phyloP scores from a whole-genome alignment of 306 rosid species.

The Quercus robur region DNA sequence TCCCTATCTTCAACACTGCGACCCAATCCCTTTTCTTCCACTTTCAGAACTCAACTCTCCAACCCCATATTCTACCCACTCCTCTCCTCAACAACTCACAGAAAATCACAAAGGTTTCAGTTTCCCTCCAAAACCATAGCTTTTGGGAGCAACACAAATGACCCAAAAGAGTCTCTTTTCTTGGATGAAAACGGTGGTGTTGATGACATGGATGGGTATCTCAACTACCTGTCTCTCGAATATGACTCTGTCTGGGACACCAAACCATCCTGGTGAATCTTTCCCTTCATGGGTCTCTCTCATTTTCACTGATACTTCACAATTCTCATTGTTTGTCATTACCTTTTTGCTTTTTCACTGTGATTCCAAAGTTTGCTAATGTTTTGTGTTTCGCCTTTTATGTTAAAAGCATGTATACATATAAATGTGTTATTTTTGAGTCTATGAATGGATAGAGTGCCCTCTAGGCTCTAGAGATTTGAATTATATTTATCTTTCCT shows the following conservation, averaged over 20 bases:
- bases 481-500: not conserved
- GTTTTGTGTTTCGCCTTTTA: not conserved
- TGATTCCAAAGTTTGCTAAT: not conserved
- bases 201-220: conserved; percentile 85
- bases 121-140: conserved; percentile 16
- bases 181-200: conserved; percentile 61
- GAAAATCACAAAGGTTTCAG: not conserved
- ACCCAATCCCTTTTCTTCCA: conserved; percentile 11
- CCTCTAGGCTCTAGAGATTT: not conserved
- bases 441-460: not conserved
- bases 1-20: conserved; percentile 17
- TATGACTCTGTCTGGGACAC: conserved; percentile 98
- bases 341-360: not conserved
- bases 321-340: not conserved
- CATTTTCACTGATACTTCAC: not conserved
- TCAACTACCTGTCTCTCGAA: conserved; percentile 75
- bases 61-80: conserved; percentile 12
- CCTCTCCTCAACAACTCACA: conserved; percentile 18
- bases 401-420: not conserved
- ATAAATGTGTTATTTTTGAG: not conserved
- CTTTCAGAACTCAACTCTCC: conserved; percentile 23
- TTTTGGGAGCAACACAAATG: conserved; percentile 31
- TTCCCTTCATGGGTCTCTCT: not conserved
- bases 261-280: conserved; percentile 75
- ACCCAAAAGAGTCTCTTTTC: conserved; percentile 49